A percentile compares a stretch with the other conserved stretches of the same genome.
These are phyloP conservation scores for Psilocybe cubensis DNA, from an alignment of 768 basidiomycete species.

Conservation along the genomic window DNA sequence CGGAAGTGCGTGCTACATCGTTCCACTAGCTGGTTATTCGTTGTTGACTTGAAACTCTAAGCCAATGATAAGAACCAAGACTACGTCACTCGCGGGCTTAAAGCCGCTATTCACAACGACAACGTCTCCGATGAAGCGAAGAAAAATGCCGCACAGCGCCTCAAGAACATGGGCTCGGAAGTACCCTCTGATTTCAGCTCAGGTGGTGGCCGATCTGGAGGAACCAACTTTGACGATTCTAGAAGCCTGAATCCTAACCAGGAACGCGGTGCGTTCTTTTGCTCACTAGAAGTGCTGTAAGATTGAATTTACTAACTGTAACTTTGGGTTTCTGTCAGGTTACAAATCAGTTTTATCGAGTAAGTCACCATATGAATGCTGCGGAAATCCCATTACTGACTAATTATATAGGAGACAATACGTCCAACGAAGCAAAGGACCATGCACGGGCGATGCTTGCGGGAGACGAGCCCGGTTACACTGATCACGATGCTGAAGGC, in stretches of 20 bases:
- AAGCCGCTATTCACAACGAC: constrained; percentile 62
- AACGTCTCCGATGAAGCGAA: constrained; percentile 60
- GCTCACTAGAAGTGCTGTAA: not conserved
- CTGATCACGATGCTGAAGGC: not conserved
- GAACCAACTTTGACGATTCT: not conserved
- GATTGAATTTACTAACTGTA: not conserved
- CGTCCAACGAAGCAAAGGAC: not conserved
- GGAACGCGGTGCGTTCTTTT: not conserved
- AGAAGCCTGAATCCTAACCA: not conserved
- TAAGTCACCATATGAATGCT: not conserved
- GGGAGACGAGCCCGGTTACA: not conserved
- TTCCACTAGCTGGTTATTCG: not conserved
- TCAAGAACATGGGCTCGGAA: constrained; percentile 37
- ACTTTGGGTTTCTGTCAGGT: too few species aligned
- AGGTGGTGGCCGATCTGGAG: not conserved
- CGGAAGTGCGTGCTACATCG: not conserved
- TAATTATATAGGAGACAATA: not conserved
- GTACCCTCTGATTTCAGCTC: constrained; percentile 4
- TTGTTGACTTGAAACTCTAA: not conserved
- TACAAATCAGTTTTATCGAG: not conserved
- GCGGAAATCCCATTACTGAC: not conserved
- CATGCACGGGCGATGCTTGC: not conserved
- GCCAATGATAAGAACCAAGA: constrained; percentile 16
- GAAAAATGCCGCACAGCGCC: constrained; percentile 44
- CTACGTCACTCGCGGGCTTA: constrained; percentile 49